phyloP scores from a whole-genome alignment of 1,284 basidiomycete species.

The Exobasidium cylindrosporum region DNA sequence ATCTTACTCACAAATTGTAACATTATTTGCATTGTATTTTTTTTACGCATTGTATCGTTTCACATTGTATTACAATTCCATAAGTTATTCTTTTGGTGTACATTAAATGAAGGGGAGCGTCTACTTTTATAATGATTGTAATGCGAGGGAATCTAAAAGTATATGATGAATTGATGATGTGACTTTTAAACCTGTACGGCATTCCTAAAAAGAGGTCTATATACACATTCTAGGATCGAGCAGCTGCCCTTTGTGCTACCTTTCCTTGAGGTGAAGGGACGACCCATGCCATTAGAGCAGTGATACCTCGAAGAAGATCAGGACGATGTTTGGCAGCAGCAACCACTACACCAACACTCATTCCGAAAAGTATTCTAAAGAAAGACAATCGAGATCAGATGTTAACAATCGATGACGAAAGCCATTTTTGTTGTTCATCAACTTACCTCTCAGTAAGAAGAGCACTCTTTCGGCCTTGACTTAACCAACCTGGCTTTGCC shows the following conservation, averaged over 20 bases:
- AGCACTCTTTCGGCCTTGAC: constrained; percentile 28
- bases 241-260: not conserved
- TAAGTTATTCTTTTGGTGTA: too few relatives aligned
- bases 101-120: too few relatives aligned
- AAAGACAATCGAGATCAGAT: constrained; percentile 5
- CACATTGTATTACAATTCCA: not conserved
- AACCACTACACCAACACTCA: constrained; percentile 33
- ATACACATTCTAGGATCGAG: too few relatives aligned
- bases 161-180: not conserved
- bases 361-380: constrained; percentile 36
- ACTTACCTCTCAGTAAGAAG: constrained; percentile 38
- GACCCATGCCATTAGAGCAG: constrained; percentile 40
- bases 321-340: constrained; percentile 35
- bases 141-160: too few relatives aligned
- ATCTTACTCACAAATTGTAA: too few relatives aligned
- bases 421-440: not conserved
- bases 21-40: too few relatives aligned
- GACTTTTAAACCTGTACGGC: not conserved
- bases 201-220: not conserved
- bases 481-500: constrained; percentile 37
- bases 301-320: constrained; percentile 40
- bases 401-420: not conserved
- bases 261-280: constrained; percentile 11
- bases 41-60: too few relatives aligned
- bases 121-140: too few relatives aligned